Percentiles rank a stretch among this genome's conserved stretches.
phyloP scores from a whole-genome alignment of 2,329 filamentous ascomycete genomes.

The Trichoderma simmonsii region DNA sequence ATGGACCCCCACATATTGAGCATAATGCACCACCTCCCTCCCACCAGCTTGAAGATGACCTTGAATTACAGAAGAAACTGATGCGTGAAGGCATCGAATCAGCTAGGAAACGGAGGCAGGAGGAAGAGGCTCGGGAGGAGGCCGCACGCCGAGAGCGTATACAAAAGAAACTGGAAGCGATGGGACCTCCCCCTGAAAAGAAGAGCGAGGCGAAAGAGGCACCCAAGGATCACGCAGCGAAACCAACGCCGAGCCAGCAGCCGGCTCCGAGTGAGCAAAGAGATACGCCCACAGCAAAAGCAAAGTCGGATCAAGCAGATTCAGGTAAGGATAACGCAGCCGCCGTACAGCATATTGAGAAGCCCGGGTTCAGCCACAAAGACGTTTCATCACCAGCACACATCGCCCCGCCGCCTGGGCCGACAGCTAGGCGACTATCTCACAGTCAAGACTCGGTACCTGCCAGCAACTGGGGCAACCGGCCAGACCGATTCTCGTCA shows the following conservation, averaged over 20 bases:
- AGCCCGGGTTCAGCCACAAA: conserved; percentile 13
- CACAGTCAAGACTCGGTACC: conserved; percentile 35
- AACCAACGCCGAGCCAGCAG: conserved; percentile 36
- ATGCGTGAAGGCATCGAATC: conserved; percentile 70
- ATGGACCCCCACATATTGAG: conserved; percentile 29
- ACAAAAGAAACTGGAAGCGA: conserved; percentile 65
- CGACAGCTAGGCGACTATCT: conserved; percentile 29
- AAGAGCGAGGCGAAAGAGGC: conserved; percentile 54
- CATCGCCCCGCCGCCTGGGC: conserved; percentile 19
- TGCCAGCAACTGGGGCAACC: conserved; percentile 39
- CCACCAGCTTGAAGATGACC: conserved; percentile 49
- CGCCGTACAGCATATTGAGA: neutral
- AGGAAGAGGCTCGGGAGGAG: conserved; percentile 69
- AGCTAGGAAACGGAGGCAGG: conserved; percentile 64
- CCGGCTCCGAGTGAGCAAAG: conserved; percentile 26
- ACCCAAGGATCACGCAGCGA: conserved; percentile 39
- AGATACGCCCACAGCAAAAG: conserved; percentile 20
- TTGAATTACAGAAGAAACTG: conserved; percentile 64
- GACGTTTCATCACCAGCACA: conserved; percentile 22
- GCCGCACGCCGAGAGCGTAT: conserved; percentile 69
- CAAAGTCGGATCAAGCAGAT: conserved; percentile 9
- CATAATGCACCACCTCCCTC: conserved; percentile 31
- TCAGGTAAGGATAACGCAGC: conserved; percentile 1
- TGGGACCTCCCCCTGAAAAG: conserved; percentile 63
- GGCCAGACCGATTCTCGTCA: conserved; percentile 47